Base-by-base conservation (phyloP, 2,329 filamentous ascomycete genomes). In the Bipolaris cookei region DNA sequence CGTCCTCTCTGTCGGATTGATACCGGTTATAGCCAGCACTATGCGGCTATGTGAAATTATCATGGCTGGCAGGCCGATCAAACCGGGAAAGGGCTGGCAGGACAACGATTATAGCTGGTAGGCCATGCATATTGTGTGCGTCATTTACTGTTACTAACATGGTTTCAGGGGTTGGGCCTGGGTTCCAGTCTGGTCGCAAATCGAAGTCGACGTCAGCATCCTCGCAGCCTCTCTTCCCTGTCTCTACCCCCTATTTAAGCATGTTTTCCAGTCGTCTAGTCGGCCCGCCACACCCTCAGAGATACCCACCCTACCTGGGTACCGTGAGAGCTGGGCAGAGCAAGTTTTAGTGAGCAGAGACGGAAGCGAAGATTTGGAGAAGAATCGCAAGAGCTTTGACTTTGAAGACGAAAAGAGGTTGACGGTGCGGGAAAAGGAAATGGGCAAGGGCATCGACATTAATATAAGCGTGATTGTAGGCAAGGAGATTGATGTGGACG, bases 111-210 rank as follows among this genome's bases (percentile, higher is more conserved):
- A 59, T 7, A 71, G 65, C 30, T 72, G 69, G 67, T 56, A 21
- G 14, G 53, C 34, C 10, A 18, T 11, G 5, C 23, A 28, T n/a
- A 7, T 28, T 6, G 18, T 14, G 0, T 45, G 16, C 8, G 7
- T 10, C n/a, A 10, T 30, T 20, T 18, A 55, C 43, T 20, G 54
- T 13, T 5, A 14, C 56, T 62, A 43, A 65, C 56, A 45, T 3
- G 6, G 61, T 53, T 59, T 61, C 21, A 18, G 54, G 54, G 54
- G 54, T 20, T 69, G 67, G 64, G 61, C 64, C 11, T 71, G 67
- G 68, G 60, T 71, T 4, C 66, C 69, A 6, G 64, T 71, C 1
- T 72, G 70, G 70, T 71, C 68, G 1, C 68, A 73, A 37, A 68
- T 73, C 38, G 70, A 73, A 59, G 69, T 73, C 44, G 67, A 71